A percentile compares a stretch with the other conserved stretches of the same genome.
Conservation (phyloP, 768 basidiomycete genomes). For the Russula earlei region DNA sequence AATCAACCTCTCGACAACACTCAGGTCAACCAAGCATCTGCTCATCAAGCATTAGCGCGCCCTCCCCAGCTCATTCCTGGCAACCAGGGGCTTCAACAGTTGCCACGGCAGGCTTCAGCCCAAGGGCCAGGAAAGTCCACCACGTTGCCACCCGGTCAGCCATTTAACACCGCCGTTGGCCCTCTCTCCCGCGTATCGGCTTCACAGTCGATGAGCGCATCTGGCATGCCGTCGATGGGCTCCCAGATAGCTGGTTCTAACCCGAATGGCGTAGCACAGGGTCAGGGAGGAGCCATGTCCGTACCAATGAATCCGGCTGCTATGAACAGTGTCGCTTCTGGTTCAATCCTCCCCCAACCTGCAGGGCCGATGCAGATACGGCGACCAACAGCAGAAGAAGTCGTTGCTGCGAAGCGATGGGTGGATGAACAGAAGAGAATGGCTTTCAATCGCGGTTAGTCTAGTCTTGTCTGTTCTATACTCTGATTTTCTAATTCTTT, state of each 20-base stretch:
- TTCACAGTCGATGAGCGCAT: neutral
- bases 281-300: neutral
- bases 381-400: neutral
- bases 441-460: neutral
- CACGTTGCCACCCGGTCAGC: neutral
- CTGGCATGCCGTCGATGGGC: neutral
- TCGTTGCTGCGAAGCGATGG: neutral
- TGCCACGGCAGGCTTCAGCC: neutral
- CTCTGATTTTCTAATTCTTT: neutral
- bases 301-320: neutral
- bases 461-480: neutral
- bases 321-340: neutral
- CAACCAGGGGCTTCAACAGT: neutral
- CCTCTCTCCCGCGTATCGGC: neutral
- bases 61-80: neutral
- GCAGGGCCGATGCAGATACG: no score
- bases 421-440: conserved; percentile 3
- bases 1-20: neutral
- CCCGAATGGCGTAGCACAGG: neutral
- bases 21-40: conserved; percentile 1
- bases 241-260: neutral
- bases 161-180: neutral
- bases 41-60: neutral
- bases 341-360: no score
- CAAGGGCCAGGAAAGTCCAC: conserved; percentile 2